Evolutionary conservation across 2,329 filamentous ascomycete species (phyloP).

Genomic region (Allantophomopsis lycopodina): DNA sequence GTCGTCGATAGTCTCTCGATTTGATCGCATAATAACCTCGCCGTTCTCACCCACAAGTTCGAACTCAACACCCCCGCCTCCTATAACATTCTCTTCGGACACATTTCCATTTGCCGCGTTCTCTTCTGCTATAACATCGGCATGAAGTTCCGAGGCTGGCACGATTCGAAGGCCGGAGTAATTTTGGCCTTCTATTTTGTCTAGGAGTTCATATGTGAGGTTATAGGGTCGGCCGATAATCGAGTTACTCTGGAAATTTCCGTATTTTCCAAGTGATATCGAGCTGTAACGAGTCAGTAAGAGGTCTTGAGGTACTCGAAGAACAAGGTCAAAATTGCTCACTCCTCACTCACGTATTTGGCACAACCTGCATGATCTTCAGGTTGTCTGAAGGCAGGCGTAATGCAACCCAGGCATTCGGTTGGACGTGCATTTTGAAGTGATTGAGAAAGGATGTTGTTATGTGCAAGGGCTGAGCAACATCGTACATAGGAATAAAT

Average conservation of each 20-base stretch:
- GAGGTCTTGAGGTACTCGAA: constrained; percentile 1
- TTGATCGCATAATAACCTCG: constrained; percentile 37
- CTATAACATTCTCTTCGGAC: constrained; percentile 25
- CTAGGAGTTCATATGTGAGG: constrained; percentile 79
- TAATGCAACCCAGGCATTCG: constrained; percentile 46
- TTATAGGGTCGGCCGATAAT: constrained; percentile 86
- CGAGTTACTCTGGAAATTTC: constrained; percentile 77
- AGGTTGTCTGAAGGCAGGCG: constrained; percentile 44
- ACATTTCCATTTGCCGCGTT: constrained; percentile 29
- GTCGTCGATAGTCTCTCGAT: constrained; percentile 45
- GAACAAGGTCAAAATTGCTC: background rate
- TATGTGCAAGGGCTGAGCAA: too few relatives aligned
- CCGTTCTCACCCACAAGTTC: constrained; percentile 31
- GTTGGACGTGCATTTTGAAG: constrained; percentile 23
- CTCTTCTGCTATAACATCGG: constrained; percentile 51
- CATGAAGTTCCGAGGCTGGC: constrained; percentile 68
- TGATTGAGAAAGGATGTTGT: too few relatives aligned
- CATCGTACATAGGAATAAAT: too few relatives aligned
- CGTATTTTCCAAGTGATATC: constrained; percentile 86
- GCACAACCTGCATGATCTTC: constrained; percentile 40
- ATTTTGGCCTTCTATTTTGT: constrained; percentile 48
- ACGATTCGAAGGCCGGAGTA: constrained; percentile 66
- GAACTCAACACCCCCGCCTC: constrained; percentile 28
- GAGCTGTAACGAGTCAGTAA: constrained; percentile 3
- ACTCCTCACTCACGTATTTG: constrained; percentile 39